Base-by-base conservation (phyloP, 305 asterid genomes). In the Rubia tinctorum region DNA sequence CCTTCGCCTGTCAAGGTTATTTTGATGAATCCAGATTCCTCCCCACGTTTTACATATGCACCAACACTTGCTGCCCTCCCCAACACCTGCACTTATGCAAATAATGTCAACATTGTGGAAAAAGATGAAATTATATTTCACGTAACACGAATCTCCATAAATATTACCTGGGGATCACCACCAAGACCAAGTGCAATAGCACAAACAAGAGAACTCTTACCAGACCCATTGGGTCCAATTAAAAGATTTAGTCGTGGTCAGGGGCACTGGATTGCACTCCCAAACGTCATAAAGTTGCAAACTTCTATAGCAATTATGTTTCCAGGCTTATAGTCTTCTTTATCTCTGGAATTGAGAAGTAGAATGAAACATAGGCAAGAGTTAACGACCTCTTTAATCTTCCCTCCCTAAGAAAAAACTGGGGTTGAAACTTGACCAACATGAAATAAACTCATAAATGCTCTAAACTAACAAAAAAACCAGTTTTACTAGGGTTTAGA, bases 181-280 rank as follows among this genome's bases (percentile, higher is more conserved):
- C 96, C 96, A 55, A 94, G 97, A 72, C 99, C 99, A 18, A 94
- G 86, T 55, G 99, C 98, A 76, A 94, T 90, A 71, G 98, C 98
- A 85, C 99, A 94, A 17, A 94, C 99, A 75, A 94, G 92, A 66
- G 99, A 94, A 86, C 99, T 94, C 82, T 94, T 94, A 65, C 99
- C 99, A 37, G 97, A 88, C 78, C 99, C 99, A 86, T 94, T 94
- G 66, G 99, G 99, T 71, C 99, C 99, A 80, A 90, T 82, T 56
- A 94, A 97, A 84, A 94, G 90, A 86, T 94, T 94, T 73, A 94
- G 80, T n/a, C 98, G 95, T 7, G 99, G 73, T 58, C 88, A 92
- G 0, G 99, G 99, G 82, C 86, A 82, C 82, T 91, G 84, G 27
- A 82, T 88, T 86, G 79, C 82, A 76, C 79, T 83, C 14, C 69